Base-by-base conservation (phyloP, 208 protist species). In the Strigomonas culicis region DNA sequence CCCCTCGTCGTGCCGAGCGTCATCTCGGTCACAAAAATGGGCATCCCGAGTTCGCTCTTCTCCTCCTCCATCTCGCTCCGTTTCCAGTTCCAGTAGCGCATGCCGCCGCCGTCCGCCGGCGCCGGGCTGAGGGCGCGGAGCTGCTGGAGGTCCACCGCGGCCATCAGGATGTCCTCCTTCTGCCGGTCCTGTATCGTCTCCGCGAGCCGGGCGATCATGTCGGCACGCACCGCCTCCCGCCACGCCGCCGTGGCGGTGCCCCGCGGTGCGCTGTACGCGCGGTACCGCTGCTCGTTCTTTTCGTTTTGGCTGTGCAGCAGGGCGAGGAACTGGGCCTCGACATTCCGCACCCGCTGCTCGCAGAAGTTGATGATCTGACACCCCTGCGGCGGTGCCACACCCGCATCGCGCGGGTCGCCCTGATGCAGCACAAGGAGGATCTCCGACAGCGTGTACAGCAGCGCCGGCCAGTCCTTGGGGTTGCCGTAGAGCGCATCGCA, bases 401-500 rank as follows among this genome's bases (percentile, higher is more conserved):
- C 56, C 11, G 24, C 25, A 52, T 52, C 25, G 47, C 13, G 4
- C 4, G 3, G 7, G 13, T 52, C 25, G 4, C 13, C 47, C 7
- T 52, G 25, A 30, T 52, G 4, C 13, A 30, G 8, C 4, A 52
- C 8, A 4, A 60, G 22, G 25, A 93, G 59, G 1, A 96, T 70
- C 68, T 93, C 82, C 1, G 75, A 77, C n/a, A 96, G 78, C 1
- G 87, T 94, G 70, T 88, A 93, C 39, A 96, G 68, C 65, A 96
- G 66, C 21, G 72, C 61, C 4, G 80, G 86, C 88, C 90, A 96
- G 64, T 92, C 83, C 55, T 77, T 80, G 25, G 85, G 82, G 68
- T 96, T 96, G 34, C 90, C 90, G 72, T 96, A 96, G 25, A 96
- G 79, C 1, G 90, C 90, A 66, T 96, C 90, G 34, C 90, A 96